Conservation (phyloP, 805 yeast species). For the Scheffersomyces amazonensis region DNA sequence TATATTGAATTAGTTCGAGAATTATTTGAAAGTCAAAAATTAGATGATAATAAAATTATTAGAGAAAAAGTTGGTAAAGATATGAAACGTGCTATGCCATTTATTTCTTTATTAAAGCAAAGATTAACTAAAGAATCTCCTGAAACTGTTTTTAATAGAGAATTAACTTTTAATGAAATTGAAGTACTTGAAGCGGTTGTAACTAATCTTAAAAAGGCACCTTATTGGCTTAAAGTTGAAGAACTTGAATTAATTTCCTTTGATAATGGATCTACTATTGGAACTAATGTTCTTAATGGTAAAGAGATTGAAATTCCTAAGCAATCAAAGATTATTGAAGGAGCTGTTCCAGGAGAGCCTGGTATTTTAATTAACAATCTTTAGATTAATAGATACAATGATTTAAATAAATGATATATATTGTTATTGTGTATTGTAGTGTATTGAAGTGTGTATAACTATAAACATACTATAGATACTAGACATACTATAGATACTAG, state of each 20-base stretch:
- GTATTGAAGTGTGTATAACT: too few species aligned
- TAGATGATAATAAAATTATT: conserved; percentile 63
- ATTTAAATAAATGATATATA: too few species aligned
- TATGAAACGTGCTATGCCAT: conserved; percentile 98
- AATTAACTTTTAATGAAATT: conserved; percentile 77
- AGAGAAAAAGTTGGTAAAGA: conserved; percentile 76
- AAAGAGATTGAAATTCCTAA: conserved; percentile 64
- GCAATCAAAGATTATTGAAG: conserved; percentile 68
- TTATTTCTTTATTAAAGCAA: conserved; percentile 80
- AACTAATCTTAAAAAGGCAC: conserved; percentile 57
- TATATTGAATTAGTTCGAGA: conserved; percentile 70
- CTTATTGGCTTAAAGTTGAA: conserved; percentile 53
- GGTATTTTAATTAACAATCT: conserved; percentile 76
- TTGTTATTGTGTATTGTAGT: too few species aligned
- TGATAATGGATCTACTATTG: conserved; percentile 60
- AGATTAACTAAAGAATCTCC: conserved; percentile 71
- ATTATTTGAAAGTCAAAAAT: conserved; percentile 60
- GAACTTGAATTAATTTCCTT: conserved; percentile 61
- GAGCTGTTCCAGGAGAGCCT: conserved; percentile 91
- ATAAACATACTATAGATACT: too few species aligned
- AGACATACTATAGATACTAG: too few species aligned
- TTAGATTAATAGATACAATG: too few species aligned
- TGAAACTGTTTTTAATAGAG: conserved; percentile 82
- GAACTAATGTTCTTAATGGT: conserved; percentile 66
- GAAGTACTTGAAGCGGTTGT: conserved; percentile 58